Evolutionary conservation across 768 basidiomycete species (phyloP).

Genomic region (Psilocybe sp.): DNA sequence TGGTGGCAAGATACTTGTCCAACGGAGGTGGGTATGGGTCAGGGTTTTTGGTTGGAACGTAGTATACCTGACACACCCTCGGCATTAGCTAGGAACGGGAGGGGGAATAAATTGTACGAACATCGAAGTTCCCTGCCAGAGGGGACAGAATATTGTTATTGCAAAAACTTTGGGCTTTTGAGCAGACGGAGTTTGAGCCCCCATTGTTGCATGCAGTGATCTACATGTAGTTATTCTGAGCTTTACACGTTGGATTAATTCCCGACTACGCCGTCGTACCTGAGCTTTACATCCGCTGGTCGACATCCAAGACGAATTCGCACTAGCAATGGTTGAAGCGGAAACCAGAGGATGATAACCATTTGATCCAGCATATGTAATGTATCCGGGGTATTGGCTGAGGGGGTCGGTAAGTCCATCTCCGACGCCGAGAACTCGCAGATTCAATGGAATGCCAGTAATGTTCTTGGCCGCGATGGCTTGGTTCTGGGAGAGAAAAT

Average conservation of each 20-base stretch:
- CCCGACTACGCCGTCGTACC: conserved; percentile 23
- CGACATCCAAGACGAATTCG: conserved; percentile 40
- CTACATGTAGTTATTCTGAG: conserved; percentile 24
- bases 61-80: conserved; percentile 31
- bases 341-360: conserved; percentile 56
- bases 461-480: conserved; percentile 47
- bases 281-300: conserved; percentile 48
- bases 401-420: conserved; percentile 48
- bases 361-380: conserved; percentile 52
- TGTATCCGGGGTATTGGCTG: conserved; percentile 56
- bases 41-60: conserved; percentile 37
- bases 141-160: conserved; percentile 53
- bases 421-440: conserved; percentile 63
- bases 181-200: conserved; percentile 49
- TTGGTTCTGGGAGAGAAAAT: conserved; percentile 59
- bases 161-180: conserved; percentile 55
- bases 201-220: conserved; percentile 51
- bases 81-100: background rate
- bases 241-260: background rate
- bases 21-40: conserved; percentile 50
- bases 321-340: conserved; percentile 33
- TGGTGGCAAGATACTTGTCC: conserved; percentile 25
- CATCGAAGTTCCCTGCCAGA: conserved; percentile 54
- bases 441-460: conserved; percentile 47
- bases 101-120: conserved; percentile 16